Evolutionary conservation across 495 filamentous ascomycete species (phyloP).

Genomic region (Polyplosphaeria fusca): DNA sequence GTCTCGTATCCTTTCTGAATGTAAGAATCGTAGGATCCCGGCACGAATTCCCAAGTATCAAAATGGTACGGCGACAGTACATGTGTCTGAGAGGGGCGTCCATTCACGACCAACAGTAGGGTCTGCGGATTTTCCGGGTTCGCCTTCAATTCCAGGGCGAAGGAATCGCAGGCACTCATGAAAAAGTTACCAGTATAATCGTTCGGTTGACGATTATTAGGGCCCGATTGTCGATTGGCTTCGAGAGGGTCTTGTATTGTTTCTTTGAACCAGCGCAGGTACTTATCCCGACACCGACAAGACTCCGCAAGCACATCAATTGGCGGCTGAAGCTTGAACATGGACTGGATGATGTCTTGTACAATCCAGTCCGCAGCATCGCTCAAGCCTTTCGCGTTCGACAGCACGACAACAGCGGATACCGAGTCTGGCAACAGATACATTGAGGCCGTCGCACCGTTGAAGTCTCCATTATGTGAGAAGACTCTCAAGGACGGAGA

Average conservation of each 20-base stretch:
- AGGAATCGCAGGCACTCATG: neutral
- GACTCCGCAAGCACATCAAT: neutral
- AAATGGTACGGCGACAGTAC: neutral
- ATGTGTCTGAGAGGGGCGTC: neutral
- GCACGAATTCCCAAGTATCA: slow-evolving; percentile 2
- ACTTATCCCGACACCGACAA: neutral
- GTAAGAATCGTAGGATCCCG: neutral
- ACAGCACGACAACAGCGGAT: slow-evolving; percentile 1
- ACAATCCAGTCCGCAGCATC: slow-evolving; percentile 2
- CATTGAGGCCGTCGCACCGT: neutral
- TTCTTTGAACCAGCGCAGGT: neutral
- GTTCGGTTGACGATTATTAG: neutral
- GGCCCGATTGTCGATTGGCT: neutral
- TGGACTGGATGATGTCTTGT: neutral
- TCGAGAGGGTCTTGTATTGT: neutral
- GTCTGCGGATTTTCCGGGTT: neutral
- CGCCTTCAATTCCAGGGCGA: neutral
- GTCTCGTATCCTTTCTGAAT: neutral
- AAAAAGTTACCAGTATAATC: neutral
- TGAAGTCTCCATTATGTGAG: slow-evolving; percentile 1
- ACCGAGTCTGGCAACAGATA: neutral
- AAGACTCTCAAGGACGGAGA: neutral
- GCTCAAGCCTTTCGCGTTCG: neutral
- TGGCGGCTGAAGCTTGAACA: neutral
- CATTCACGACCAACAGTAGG: neutral